These are phyloP conservation scores for Brettanomyces custersianus DNA, from an alignment of 805 yeast genomes.

Conservation along the genomic window DNA sequence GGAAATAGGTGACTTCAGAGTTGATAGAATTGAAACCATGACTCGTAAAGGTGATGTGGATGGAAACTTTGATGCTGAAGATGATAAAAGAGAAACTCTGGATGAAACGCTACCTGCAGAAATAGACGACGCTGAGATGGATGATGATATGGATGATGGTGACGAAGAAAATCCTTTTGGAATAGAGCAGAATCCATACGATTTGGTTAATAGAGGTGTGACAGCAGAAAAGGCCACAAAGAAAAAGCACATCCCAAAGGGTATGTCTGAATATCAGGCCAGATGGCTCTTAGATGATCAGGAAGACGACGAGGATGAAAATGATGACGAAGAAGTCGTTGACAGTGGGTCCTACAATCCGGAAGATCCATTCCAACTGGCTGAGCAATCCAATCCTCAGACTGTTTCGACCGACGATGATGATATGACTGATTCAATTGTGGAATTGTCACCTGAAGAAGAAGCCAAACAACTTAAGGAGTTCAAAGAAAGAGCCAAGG, in stretches of 20 bases:
- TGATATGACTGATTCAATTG: slow-evolving; percentile 40
- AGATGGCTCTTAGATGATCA: slow-evolving; percentile 67
- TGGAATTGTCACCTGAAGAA: slow-evolving; percentile 73
- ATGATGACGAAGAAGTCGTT: slow-evolving; percentile 34
- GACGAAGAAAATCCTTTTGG: slow-evolving; percentile 20
- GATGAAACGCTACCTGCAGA: slow-evolving; percentile 50
- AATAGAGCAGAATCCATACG: slow-evolving; percentile 6
- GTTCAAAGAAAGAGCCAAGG: slow-evolving; percentile 63
- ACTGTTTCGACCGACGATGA: slow-evolving; percentile 28
- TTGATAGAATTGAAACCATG: slow-evolving; percentile 55
- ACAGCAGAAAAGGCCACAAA: slow-evolving; percentile 12
- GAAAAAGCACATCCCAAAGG: slow-evolving; percentile 51
- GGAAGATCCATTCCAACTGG: not conserved
- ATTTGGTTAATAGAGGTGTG: slow-evolving; percentile 10
- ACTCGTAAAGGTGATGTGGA: slow-evolving; percentile 2
- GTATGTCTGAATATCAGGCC: slow-evolving; percentile 70
- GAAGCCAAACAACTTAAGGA: slow-evolving; percentile 68
- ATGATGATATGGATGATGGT: slow-evolving; percentile 9
- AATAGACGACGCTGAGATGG: slow-evolving; percentile 15
- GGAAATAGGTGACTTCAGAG: slow-evolving; percentile 81
- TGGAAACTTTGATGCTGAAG: slow-evolving; percentile 15
- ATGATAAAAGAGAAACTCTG: slow-evolving; percentile 40
- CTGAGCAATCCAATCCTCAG: not conserved
- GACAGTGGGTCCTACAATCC: slow-evolving; percentile 5
- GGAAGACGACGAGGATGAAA: slow-evolving; percentile 21